Base-by-base conservation (phyloP, 176 grass and related monocot genomes). In the Aegilops bicornis region DNA sequence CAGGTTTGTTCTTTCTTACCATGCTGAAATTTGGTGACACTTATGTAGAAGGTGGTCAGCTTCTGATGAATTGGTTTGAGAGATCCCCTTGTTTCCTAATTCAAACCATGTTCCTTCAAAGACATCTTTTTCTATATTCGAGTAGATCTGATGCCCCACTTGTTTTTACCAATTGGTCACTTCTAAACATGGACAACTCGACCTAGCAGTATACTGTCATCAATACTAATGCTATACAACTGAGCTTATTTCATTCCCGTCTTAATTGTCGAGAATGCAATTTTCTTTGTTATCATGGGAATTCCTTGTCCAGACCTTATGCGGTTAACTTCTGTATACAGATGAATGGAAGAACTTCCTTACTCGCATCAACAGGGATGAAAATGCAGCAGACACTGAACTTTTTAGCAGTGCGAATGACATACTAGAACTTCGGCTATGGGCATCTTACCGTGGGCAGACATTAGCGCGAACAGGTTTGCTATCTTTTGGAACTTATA, bases 291-390 rank as follows among this genome's bases (percentile, higher is more conserved):
- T 72, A 60, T 56, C 30, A 42, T 74, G 43, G 24, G 45, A 75
- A 73, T 48, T 39, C 0, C 7, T 81, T 50, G 60, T 36, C 33
- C 62, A 62, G 82, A 40, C 85, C 79, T 88, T 78, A 77, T 79
- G 64, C 40, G 63, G 12, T 78, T 64, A 16, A 79, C 48, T 78
- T 78, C 54, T 88, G 64, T 87, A 62, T 77, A 86, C 94, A 98
- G 95, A 98, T 89, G 95, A 98, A 36, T 98, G 95, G 95, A 90
- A 92, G 78, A 98, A 98, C 61, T 98, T 98, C 69, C 89, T 98
- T 58, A 89, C 91, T 85, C 93, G 95, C 73, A 92, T 98, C 63
- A 89, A 90, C 63, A 87, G 93, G 87, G 91, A 95, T 85, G 95
- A 98, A 90, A 90, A 95, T 71, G 85, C 93, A 22, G 14, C 89